A percentile compares a stretch with the other conserved stretches of the same genome.
Evolutionary conservation across 2,329 filamentous ascomycete species (phyloP).

Genomic region (Xylariaceae sp.): DNA sequence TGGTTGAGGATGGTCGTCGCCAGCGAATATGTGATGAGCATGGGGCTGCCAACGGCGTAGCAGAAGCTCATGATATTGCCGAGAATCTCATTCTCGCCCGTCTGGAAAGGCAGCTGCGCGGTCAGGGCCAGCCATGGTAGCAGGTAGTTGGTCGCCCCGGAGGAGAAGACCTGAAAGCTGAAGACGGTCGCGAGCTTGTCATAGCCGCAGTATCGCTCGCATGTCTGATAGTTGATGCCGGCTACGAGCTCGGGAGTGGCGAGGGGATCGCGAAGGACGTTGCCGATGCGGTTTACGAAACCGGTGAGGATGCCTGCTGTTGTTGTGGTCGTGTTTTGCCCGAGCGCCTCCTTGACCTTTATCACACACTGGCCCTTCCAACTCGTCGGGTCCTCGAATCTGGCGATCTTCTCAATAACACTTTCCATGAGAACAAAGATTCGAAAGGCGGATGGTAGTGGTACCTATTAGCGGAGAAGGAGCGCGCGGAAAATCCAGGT

Average conservation of each 20-base stretch:
- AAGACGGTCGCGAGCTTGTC: conserved; percentile 8
- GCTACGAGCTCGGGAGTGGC: conserved; percentile 1
- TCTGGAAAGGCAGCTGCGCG: conserved; percentile 20
- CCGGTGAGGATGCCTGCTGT: neutral
- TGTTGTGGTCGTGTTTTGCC: neutral
- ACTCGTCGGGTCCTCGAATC: neutral
- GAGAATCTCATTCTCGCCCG: conserved; percentile 14
- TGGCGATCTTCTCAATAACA: conserved; percentile 1
- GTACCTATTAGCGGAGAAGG: too few species aligned
- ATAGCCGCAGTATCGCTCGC: conserved; percentile 3
- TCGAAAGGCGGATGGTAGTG: too few species aligned
- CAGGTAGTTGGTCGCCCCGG: conserved; percentile 16
- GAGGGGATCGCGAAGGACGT: conserved; percentile 1
- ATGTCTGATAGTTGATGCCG: conserved; percentile 6
- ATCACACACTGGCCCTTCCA: conserved; percentile 6
- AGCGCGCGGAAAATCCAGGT: too few species aligned
- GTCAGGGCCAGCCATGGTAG: conserved; percentile 21
- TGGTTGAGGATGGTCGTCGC: conserved; percentile 20
- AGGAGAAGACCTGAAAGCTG: conserved; percentile 14
- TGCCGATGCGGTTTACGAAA: conserved; percentile 3
- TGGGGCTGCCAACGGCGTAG: conserved; percentile 17
- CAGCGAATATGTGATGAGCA: conserved; percentile 19
- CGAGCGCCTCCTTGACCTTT: conserved; percentile 1
- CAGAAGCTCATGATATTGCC: conserved; percentile 18
- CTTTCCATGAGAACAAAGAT: too few species aligned